Percentiles rank a stretch among this genome's conserved stretches.
phyloP scores from a whole-genome alignment of 2,329 filamentous ascomycete species.

The Aspergillus quadrilineatus region DNA sequence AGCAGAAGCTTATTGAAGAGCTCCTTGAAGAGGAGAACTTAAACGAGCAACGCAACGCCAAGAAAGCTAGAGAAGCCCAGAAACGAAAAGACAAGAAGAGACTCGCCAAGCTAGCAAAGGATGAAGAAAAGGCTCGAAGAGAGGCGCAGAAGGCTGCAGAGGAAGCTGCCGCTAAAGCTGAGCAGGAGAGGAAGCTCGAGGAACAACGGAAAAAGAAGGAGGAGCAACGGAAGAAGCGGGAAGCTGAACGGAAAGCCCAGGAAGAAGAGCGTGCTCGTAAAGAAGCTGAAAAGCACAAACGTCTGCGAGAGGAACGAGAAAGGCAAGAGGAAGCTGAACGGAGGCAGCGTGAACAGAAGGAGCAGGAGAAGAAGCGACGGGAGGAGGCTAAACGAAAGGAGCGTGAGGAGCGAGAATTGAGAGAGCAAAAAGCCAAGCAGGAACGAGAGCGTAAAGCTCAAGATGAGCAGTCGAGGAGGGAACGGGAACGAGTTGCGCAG shows the following conservation, averaged over 20 bases:
- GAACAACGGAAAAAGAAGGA: conserved; percentile 81
- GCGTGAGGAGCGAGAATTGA: conserved; percentile 58
- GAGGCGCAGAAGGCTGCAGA: conserved; percentile 89
- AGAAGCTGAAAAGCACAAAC: conserved; percentile 78
- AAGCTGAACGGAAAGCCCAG: conserved; percentile 83
- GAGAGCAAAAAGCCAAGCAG: conserved; percentile 65
- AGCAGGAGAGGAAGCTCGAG: conserved; percentile 75
- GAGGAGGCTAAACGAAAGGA: conserved; percentile 75
- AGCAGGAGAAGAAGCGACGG: conserved; percentile 74
- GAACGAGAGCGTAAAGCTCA: conserved; percentile 59
- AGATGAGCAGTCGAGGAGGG: conserved; percentile 53
- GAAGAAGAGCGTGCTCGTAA: conserved; percentile 84
- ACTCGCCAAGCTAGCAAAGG: conserved; percentile 80
- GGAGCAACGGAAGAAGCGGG: conserved; percentile 86
- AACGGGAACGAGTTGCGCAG: conserved; percentile 51
- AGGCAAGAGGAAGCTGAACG: conserved; percentile 81
- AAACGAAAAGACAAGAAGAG: conserved; percentile 93
- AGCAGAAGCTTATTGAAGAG: conserved; percentile 86
- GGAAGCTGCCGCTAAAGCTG: conserved; percentile 71
- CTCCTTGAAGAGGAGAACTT: conserved; percentile 79
- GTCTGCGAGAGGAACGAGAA: conserved; percentile 80
- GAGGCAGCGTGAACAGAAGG: conserved; percentile 75
- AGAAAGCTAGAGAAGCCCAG: conserved; percentile 90
- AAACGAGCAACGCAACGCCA: conserved; percentile 77
- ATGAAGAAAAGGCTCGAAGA: conserved; percentile 85